phyloP scores from a whole-genome alignment of 768 basidiomycete genomes.

The Amanita phalloides region DNA sequence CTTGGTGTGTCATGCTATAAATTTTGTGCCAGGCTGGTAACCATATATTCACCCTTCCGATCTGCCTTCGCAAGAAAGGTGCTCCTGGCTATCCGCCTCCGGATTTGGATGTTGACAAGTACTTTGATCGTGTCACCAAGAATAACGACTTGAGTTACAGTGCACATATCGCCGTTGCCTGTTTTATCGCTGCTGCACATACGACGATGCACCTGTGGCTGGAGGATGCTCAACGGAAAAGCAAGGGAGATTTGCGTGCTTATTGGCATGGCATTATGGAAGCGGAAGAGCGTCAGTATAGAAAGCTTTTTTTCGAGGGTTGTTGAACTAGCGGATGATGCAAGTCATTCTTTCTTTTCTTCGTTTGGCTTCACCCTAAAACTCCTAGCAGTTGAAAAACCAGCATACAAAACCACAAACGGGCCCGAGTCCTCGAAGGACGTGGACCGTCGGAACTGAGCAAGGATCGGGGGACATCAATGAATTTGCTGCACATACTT shows the following conservation, averaged over 20 bases:
- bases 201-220: conserved; percentile 8
- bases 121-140: conserved; percentile 3
- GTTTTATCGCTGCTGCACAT: too few species aligned
- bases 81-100: conserved; percentile 8
- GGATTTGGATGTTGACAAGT: conserved; percentile 6
- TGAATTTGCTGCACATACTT: too few species aligned
- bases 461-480: too few species aligned
- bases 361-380: too few species aligned
- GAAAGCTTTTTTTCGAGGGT: too few species aligned
- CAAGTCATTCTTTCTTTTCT: too few species aligned
- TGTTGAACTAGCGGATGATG: too few species aligned
- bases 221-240: background rate
- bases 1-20: background rate
- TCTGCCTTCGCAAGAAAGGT: conserved; percentile 7
- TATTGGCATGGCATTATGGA: conserved; percentile 11
- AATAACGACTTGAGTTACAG: conserved; percentile 5
- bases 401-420: too few species aligned
- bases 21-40: conserved; percentile 7
- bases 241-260: conserved; percentile 3
- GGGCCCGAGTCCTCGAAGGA: too few species aligned
- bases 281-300: too few species aligned
- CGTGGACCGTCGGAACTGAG: too few species aligned
- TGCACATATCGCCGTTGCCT: conserved; percentile 2
- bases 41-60: conserved; percentile 10
- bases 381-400: too few species aligned